phyloP scores from a whole-genome alignment of 345 rosid species.

The Ricinus communis region DNA sequence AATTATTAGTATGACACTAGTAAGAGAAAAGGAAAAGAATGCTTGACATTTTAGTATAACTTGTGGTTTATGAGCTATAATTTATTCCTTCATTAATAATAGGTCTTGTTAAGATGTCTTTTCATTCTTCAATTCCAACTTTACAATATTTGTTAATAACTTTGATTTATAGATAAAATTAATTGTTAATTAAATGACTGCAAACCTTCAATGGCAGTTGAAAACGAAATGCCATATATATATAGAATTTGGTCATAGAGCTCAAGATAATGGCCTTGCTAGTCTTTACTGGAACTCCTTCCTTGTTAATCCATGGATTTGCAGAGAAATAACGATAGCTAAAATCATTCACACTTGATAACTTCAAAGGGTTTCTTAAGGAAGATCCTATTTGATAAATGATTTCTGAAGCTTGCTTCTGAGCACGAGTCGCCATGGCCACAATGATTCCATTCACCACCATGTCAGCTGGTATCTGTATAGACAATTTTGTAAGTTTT shows the following conservation, averaged over 20 bases:
- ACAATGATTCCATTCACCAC: constrained; percentile 24
- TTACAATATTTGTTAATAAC: too few species aligned
- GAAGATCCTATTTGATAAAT: constrained; percentile 26
- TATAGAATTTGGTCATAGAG: constrained; percentile 11
- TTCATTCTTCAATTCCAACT: too few species aligned
- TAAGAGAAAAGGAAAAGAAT: too few species aligned
- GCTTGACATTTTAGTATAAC: too few species aligned
- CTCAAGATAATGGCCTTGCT: neutral
- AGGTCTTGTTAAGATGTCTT: too few species aligned
- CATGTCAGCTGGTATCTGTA: constrained; percentile 32
- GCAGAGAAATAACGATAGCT: constrained; percentile 12
- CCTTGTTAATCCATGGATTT: constrained; percentile 5
- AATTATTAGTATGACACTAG: too few species aligned
- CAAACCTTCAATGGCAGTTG: constrained; percentile 15
- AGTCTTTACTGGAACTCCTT: constrained; percentile 8
- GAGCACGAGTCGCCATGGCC: constrained; percentile 13
- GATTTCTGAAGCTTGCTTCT: neutral
- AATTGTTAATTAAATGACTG: neutral
- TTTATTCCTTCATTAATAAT: too few species aligned
- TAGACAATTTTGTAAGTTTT: neutral
- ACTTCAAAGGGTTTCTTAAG: constrained; percentile 5
- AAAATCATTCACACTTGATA: constrained; percentile 1
- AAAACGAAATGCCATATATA: constrained; percentile 14
- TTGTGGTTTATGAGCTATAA: too few species aligned
- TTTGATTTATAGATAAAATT: too few species aligned